These are phyloP conservation scores for Pichia kluyveri DNA, from an alignment of 805 yeast genomes.

Conservation along the genomic window DNA sequence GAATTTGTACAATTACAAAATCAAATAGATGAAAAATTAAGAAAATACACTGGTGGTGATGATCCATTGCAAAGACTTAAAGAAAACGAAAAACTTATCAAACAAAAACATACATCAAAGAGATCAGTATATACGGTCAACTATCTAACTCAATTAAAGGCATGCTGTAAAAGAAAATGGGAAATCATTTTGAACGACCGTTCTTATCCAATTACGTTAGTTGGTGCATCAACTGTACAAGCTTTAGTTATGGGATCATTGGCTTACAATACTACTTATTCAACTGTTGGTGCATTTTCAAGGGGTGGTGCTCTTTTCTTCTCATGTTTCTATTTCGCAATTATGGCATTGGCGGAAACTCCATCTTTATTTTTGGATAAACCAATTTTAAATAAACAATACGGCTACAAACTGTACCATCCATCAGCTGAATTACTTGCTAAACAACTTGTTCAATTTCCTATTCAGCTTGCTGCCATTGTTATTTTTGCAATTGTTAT, in stretches of 20 bases:
- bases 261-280: constrained; percentile 40
- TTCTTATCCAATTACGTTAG: constrained; percentile 39
- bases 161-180: constrained; percentile 45
- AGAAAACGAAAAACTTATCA: constrained; percentile 24
- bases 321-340: constrained; percentile 49
- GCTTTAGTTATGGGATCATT: constrained; percentile 54
- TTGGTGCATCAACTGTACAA: constrained; percentile 45
- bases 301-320: constrained; percentile 59
- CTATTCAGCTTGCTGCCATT: constrained; percentile 43
- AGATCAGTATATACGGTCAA: constrained; percentile 31
- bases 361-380: constrained; percentile 50
- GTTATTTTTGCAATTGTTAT: constrained; percentile 35
- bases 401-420: constrained; percentile 52
- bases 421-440: constrained; percentile 59
- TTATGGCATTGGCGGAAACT: constrained; percentile 55
- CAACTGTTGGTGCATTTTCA: constrained; percentile 48
- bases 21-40: constrained; percentile 28
- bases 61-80: constrained; percentile 25
- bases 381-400: constrained; percentile 57
- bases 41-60: constrained; percentile 20
- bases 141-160: constrained; percentile 40
- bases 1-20: constrained; percentile 33
- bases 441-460: constrained; percentile 46
- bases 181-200: constrained; percentile 49
- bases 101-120: constrained; percentile 32